phyloP scores from a whole-genome alignment of 1,284 basidiomycete genomes.

The Thecaphora thlaspeos region DNA sequence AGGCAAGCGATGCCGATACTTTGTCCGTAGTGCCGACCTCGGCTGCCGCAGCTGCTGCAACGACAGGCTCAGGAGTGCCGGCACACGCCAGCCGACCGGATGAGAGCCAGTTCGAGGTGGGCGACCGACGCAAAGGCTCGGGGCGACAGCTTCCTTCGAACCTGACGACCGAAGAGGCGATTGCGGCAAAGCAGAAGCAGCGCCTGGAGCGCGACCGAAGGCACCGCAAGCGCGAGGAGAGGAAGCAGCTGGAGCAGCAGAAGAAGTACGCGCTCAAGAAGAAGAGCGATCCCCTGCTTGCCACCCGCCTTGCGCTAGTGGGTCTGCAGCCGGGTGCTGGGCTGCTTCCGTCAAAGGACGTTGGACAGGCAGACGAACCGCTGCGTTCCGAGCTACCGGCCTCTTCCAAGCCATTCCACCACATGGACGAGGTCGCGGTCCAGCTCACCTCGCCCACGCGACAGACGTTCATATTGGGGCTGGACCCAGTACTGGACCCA shows the following conservation, averaged over 20 bases:
- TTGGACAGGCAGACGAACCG: neutral
- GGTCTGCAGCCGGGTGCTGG: conserved; percentile 19
- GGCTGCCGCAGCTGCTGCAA: neutral
- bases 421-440: too few species aligned
- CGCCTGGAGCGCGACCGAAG: conserved; percentile 22
- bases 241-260: conserved; percentile 24
- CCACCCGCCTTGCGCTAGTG: conserved; percentile 30
- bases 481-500: too few species aligned
- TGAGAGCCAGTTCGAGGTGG: too few species aligned
- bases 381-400: too few species aligned
- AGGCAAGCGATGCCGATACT: neutral
- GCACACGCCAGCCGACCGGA: too few species aligned
- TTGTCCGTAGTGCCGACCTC: neutral
- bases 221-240: conserved; percentile 17
- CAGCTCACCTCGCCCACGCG: neutral
- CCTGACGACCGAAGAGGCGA: conserved; percentile 26
- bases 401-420: too few species aligned
- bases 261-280: conserved; percentile 37
- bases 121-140: too few species aligned
- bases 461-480: neutral
- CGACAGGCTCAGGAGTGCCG: too few species aligned
- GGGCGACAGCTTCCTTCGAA: neutral
- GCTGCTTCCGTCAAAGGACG: conserved; percentile 3
- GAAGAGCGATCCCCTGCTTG: conserved; percentile 39
- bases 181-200: conserved; percentile 28